Conservation (phyloP, 176 grass and related monocot species). For the Raddia distichophylla region DNA sequence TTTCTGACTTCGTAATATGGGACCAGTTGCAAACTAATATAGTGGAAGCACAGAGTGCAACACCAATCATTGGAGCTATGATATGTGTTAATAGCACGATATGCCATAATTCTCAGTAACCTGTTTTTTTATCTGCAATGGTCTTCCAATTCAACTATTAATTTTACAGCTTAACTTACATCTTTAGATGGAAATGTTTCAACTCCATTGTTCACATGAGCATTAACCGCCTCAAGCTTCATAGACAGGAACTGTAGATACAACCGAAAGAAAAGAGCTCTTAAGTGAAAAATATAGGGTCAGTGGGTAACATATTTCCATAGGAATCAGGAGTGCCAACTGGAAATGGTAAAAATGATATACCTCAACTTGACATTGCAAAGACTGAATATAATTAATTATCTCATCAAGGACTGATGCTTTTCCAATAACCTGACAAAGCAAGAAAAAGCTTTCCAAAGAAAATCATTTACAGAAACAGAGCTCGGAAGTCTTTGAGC, state of each 20-base stretch:
- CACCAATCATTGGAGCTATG: neutral
- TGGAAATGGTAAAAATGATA: neutral
- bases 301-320: conserved; percentile 2
- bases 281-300: conserved; percentile 19
- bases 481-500: conserved; percentile 1
- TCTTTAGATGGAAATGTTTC: conserved; percentile 82
- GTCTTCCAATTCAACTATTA: conserved; percentile 23
- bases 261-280: conserved; percentile 23
- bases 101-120: neutral
- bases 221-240: conserved; percentile 96
- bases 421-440: conserved; percentile 86
- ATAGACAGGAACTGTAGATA: conserved; percentile 83
- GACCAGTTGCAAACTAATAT: neutral
- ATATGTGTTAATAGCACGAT: neutral
- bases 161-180: conserved; percentile 59
- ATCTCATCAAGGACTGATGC: conserved; percentile 96
- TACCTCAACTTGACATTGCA: conserved; percentile 95
- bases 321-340: neutral
- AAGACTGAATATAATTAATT: conserved; percentile 96
- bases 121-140: neutral
- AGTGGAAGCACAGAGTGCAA: neutral
- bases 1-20: too few species aligned
- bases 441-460: conserved; percentile 30
- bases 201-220: conserved; percentile 52
- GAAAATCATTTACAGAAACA: conserved; percentile 33